Base-by-base conservation (phyloP, 768 basidiomycete genomes). In the Mycena galericulata region DNA sequence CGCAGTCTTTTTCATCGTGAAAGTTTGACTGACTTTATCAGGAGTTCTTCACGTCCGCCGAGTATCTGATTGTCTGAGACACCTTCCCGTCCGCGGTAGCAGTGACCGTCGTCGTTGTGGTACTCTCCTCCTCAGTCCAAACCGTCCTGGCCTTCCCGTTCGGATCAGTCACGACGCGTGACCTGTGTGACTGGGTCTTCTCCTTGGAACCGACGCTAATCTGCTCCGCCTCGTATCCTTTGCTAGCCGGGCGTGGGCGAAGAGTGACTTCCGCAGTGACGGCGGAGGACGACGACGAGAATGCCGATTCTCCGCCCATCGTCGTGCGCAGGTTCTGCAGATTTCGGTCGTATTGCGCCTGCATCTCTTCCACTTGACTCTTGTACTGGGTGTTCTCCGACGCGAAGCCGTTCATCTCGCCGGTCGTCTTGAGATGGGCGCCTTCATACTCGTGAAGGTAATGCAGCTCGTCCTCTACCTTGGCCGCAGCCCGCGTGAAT, bases 401-500 rank as follows among this genome's bases (percentile, higher is more conserved):
- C 15, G 10, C 14, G 32, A n/a, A 34, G 20, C 29, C 15, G 17
- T 53, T 20, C 50, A 53, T 53, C 50, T 53, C 30, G 50, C 2
- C 50, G 50, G 11, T 20, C 50, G 50, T 53, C 50, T 53, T 53
- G 50, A n/a, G 20, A 53, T 20, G n/a, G 30, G 50, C n/a, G 50
- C 20, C 30, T 34, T 53, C 17, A 34, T 32, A 32, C 18, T 53
- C 50, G 18, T 53, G 50, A 53, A 53, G 29, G 50, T 53, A 53
- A 20, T 53, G 50, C 50, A 53, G 50, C 50, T 53, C 50, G 50
- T 53, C 50, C 50, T 53, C 30, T 32, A 53, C 34, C 50, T 53
- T 53, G 50, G 50, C 50, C 20, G 50, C 30, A 34, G 50, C 50
- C 20, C 30, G 50, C 50, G 50, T 53, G 50, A 53, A 53, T 34